Evolutionary conservation across 139 green algal genomes (phyloP), one percentile per base, ranked within the genome.

Genomic region (Micractinium conductrix): DNA sequence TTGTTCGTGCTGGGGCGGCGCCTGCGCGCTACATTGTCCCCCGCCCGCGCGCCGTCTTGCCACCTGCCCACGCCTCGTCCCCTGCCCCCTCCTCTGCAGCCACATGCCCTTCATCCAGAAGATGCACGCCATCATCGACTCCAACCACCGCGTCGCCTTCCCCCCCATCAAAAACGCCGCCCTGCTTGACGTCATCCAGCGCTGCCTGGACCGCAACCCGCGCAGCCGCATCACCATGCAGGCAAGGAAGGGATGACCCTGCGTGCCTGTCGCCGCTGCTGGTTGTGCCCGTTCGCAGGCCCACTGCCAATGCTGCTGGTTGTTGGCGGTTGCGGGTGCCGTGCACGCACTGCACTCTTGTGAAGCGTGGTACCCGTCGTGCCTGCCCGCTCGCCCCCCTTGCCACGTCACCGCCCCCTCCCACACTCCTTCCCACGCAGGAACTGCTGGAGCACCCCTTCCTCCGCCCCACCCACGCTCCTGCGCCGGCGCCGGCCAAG

Each of bases 21-120:
- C n/a, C n/a, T n/a, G n/a, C n/a, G n/a, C n/a, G n/a, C n/a, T n/a
- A n/a, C n/a, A n/a, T n/a, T n/a, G n/a, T n/a, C n/a, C n/a, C n/a
- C n/a, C n/a, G n/a, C n/a, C n/a, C n/a, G n/a, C n/a, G n/a, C n/a
- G n/a, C n/a, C n/a, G n/a, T n/a, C n/a, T n/a, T n/a, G n/a, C n/a
- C n/a, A n/a, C n/a, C n/a, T n/a, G n/a, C n/a, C n/a, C n/a, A n/a
- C n/a, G n/a, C n/a, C n/a, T n/a, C n/a, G n/a, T n/a, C n/a, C 48
- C 14, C 74, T 16, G 4, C 68, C 14, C 42, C 30, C 71, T 63
- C 76, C 42, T 28, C 35, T 14, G 45, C 82, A 85, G 92, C 22
- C 91, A 95, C 70, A 86, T 98, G 84, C 89, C 92, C 68, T 98
- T 98, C 91, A 95, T 98, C 74, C 94, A 95, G 72, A 99, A 99